Evolutionary conservation across 177 flowering plant species (phyloP), one percentile per base, ranked within the genome.

Genomic region (Vitis hybrid): DNA sequence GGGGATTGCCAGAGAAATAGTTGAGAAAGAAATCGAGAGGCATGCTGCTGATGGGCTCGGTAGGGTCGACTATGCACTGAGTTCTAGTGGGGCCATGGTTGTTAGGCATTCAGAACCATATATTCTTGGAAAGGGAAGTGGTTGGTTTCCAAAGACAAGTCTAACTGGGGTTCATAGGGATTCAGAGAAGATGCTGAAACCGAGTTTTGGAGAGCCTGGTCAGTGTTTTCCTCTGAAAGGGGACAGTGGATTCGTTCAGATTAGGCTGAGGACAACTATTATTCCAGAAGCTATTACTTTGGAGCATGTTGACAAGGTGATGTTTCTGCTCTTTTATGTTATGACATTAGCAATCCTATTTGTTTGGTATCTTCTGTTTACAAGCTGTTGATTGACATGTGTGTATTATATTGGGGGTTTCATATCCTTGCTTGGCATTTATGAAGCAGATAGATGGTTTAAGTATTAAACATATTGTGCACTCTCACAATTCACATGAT

Each of bases 181-280:
- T 71, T 88, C 99, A 3, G 77, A 50, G 3, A 90, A 74, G 84
- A 84, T 95, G 87, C 63, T 95, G 78, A 80, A 50, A 55, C 99
- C 99, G 0, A 95, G 99, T 79, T 95, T 95, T 82, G 99, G 99
- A 26, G 92, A 95, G 82, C 99, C 99, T 12, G 99, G 99, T 29
- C 84, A 85, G 76, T 95, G 99, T 71, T 95, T 93, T 66, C 78
- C 99, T 3, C 82, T 93, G 74, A 88, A 86, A 69, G 97, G 98
- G 20, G 82, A 79, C 69, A 77, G 66, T 59, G 99, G 99, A 10
- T 95, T 87, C 79, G 97, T 93, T 31, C 81, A 79, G 74, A 81
- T 95, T 31, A 84, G 59, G 81, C 82, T 93, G 45, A 85, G 97
- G 72, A 76, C 86, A 1, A 83, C 93, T 6, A 89, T 95, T 56